Base-by-base conservation (phyloP, 148 eudicot species). In the Rhododendron williamsianum region DNA sequence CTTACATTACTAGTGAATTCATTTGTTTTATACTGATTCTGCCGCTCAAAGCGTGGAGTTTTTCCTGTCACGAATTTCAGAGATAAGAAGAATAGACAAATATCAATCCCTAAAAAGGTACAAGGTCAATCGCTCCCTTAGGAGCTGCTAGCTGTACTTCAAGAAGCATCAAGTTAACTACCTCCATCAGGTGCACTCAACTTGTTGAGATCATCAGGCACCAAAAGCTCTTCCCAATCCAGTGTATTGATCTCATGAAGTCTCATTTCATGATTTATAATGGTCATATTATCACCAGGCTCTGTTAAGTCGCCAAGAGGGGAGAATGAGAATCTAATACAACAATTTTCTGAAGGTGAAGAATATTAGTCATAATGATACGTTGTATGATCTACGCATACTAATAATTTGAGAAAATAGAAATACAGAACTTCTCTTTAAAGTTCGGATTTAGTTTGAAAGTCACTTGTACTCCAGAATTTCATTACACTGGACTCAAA, bases 171-270 rank as follows among this genome's bases (percentile, higher is more conserved):
- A 33, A 84, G 80, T 15, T 85, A 33, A 60, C 63, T 88, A 94
- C 98, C 98, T 89, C 90, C 89, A 52, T 84, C 87, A 56, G 89
- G 82, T 65, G 84, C 49, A 60, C 51, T 85, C 81, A 88, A 82
- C 83, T 89, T 91, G 86, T 81, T 90, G 71, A 89, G 86, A 88
- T 92, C 96, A 89, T 90, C 93, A 83, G 93, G 90, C 69, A 86
- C 93, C 87, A 97, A 81, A 87, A 97, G 99, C 88, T 97, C 98
- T 88, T 97, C 99, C 99, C 99, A 97, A 19, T 94, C 99, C 78
- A 94, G 94, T 52, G 98, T 95, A 78, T 97, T 95, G 69, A 97
- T 91, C 91, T 97, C 99, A 82, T 92, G 99, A 86, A 97, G 92
- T 91, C 88, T 90, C 89, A 89, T 88, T 76, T 93, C 95, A 88